phyloP scores from a whole-genome alignment of 2,329 filamentous ascomycete species.

The Fusarium sp. region DNA sequence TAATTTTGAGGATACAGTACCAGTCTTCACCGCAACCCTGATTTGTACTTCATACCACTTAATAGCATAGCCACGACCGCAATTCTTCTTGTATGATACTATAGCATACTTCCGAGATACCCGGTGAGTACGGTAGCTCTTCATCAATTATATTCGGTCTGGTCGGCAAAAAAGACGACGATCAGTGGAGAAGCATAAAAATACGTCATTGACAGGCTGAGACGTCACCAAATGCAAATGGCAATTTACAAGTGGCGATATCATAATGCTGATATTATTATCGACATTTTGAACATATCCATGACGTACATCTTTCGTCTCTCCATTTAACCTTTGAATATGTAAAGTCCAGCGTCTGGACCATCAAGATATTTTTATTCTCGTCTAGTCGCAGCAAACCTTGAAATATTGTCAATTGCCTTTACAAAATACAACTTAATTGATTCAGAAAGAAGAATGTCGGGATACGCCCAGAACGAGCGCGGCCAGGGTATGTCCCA shows the following conservation, averaged over 20 bases:
- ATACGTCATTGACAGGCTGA: constrained; percentile 13
- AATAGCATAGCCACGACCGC: neutral
- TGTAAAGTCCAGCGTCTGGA: neutral
- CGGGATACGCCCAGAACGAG: constrained; percentile 14
- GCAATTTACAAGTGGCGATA: neutral
- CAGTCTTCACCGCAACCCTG: too few species aligned
- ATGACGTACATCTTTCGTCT: neutral
- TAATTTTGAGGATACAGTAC: too few species aligned
- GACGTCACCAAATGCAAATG: neutral
- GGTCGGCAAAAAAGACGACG: neutral
- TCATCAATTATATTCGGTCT: neutral
- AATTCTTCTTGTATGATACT: neutral
- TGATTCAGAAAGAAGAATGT: neutral
- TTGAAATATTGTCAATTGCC: neutral
- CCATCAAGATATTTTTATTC: neutral
- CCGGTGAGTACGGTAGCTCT: too few species aligned
- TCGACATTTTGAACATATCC: neutral
- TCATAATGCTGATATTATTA: neutral
- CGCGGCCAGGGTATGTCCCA: constrained; percentile 35
- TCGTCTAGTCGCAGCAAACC: too few species aligned
- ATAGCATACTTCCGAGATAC: too few species aligned
- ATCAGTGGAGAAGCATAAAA: neutral
- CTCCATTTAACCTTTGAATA: too few species aligned
- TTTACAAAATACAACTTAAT: neutral
- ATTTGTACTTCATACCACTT: neutral